Evolutionary conservation across 306 rosid species (phyloP), one percentile per base, ranked within the genome.

Genomic region (Rosa lucieae): DNA sequence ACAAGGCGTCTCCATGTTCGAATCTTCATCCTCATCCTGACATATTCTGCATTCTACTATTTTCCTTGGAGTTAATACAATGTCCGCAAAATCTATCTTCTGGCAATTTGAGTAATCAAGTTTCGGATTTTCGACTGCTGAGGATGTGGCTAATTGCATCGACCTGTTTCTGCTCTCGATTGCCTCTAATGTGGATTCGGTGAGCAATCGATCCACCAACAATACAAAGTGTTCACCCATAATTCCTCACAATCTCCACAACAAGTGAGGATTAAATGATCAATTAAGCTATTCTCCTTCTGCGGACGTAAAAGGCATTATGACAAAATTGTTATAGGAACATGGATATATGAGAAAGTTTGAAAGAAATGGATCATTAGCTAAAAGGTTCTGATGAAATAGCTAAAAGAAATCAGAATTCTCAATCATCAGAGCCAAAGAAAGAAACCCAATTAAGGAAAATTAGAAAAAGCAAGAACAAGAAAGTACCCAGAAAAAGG

Each of bases 151-250:
- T 80, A 26, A 26, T 26, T 85, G 91, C 84, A 89, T 80, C 17
- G 84, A 68, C 37, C 84, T 86, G 72, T 88, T 93, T 81, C 92
- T 78, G 89, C 96, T 91, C 78, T 91, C 93, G 23, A 96, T 82
- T 26, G 94, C 99, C 84, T 88, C 97, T 84, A 96, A 86, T 46
- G 98, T 93, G n/a, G 99, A 87, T 67, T 96, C 99, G 17, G 98
- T 96, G 13, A 96, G 80, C 86, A 96, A 87, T 35, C 97, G 89
- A 90, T 96, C 98, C 78, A 96, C 96, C 85, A 96, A 85, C 73
- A 96, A 83, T 12, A 90, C 94, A 87, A 96, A 93, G 77, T 96
- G 98, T 80, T 96, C 99, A 49, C 98, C 99, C 99, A 96, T 93
- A 67, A 18, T 40, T 67, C 71, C 75, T 84, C 69, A 76, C 76